Percentiles rank a stretch among this genome's conserved stretches.
phyloP scores from a whole-genome alignment of 78 protist genomes.

The Dictyostelium firmibasis region DNA sequence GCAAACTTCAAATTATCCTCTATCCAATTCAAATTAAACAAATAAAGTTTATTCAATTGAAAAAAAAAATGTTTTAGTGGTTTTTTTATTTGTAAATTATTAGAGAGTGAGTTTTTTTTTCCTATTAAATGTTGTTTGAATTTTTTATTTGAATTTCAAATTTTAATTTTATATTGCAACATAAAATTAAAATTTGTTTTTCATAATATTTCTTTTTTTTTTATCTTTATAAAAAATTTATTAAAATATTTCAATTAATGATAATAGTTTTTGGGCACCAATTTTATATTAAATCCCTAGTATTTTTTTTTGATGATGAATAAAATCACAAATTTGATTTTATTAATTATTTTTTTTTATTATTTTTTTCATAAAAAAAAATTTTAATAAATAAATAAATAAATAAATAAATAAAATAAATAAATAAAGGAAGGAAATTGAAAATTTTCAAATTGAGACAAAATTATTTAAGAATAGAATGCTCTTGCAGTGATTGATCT shows the following conservation, averaged over 20 bases:
- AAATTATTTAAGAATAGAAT: neutral
- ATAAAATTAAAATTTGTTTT: too few relatives aligned
- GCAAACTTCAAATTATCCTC: neutral
- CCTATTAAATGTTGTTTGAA: too few relatives aligned
- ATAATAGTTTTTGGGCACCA: too few relatives aligned
- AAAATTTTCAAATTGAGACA: neutral
- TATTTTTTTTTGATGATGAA: neutral
- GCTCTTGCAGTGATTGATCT: constrained; percentile 54
- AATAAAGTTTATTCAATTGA: neutral
- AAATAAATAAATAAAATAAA: neutral
- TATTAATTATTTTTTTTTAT: neutral
- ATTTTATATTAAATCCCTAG: too few relatives aligned
- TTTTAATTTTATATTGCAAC: too few relatives aligned
- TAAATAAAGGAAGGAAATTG: neutral
- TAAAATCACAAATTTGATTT: neutral
- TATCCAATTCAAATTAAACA: neutral
- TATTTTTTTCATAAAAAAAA: neutral
- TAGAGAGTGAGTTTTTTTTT: too few relatives aligned
- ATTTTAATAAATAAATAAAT: neutral
- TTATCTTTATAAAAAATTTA: too few relatives aligned
- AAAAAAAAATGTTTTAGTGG: neutral
- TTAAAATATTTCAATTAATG: too few relatives aligned
- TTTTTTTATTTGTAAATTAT: neutral
- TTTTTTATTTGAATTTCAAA: too few relatives aligned
- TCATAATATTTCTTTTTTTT: too few relatives aligned